Base-by-base conservation (phyloP, 306 rosid genomes). In the Medicago lupulina region DNA sequence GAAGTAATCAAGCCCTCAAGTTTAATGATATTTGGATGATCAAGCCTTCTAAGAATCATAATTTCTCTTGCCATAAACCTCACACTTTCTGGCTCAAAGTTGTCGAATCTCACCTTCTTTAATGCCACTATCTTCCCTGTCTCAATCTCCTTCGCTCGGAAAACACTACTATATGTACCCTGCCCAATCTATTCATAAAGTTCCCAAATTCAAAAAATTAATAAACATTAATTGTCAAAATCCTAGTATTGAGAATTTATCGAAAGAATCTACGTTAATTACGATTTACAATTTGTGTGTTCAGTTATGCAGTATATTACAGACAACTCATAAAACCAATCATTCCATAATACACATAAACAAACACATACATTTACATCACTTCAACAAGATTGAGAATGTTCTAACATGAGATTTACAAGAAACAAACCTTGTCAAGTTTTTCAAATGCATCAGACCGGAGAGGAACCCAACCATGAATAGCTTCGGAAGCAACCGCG, bases 41-140 rank as follows among this genome's bases (percentile, higher is more conserved):
- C 93, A 71, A 96, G 98, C 91, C 89, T 88, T 80, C 99, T 90
- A 9, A 96, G 93, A 83, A 96, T 92, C 90, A 85, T 40, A 49
- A 96, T 90, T 75, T 96, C 99, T 70, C 99, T 83, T 3, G 99
- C 98, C 99, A 96, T 96, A 74, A 96, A 96, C 76, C 98, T 73
- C 8, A 96, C 99, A 77, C 99, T 96, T 78, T 96, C 99, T 1
- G 97, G 98, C 86, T 96, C 99, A 71, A 90, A 96, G 79, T 92
- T 96, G 78, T 96, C 99, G 61, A 96, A 96, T 70, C 99, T 88
- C 58, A 96, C 99, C 87, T 96, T 96, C 98, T 96, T 96, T 83
- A 96, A 40, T 43, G 99, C 99, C 65, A 92, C 97, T 63, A 92
- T 86, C 93, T 81, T 89, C 81, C 99, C 97, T 0, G 92, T 96